Conservation (phyloP, 1,284 basidiomycete species). For the Fomitopsis betulina region DNA sequence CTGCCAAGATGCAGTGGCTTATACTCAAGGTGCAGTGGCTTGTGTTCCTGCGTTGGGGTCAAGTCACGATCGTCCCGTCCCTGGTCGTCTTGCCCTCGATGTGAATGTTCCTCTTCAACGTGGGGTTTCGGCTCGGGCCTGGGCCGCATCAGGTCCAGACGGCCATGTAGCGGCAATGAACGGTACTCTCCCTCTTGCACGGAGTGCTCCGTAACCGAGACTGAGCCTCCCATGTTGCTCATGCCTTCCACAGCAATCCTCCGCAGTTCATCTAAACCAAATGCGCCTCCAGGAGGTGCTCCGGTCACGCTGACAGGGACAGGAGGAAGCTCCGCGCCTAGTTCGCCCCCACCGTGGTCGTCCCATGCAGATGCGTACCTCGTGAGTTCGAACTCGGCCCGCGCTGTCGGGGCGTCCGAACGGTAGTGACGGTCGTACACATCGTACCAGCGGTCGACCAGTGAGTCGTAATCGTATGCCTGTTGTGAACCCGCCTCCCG, state of each 20-base stretch:
- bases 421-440: constrained; percentile 89
- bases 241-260: constrained; percentile 62
- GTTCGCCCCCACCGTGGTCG: constrained; percentile 25
- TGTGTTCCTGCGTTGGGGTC: constrained; percentile 20
- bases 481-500: constrained; percentile 18
- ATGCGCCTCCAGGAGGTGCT: constrained; percentile 25
- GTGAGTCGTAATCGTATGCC: constrained; percentile 69
- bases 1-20: constrained; percentile 11
- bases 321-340: constrained; percentile 26
- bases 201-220: constrained; percentile 3
- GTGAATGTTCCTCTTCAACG: neutral
- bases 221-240: constrained; percentile 13
- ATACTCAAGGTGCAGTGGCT: constrained; percentile 16
- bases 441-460: constrained; percentile 88
- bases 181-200: constrained; percentile 66
- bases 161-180: constrained; percentile 80
- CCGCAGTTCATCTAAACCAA: constrained; percentile 69
- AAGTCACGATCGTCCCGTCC: constrained; percentile 3
- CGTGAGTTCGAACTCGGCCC: constrained; percentile 58
- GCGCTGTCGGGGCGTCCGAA: constrained; percentile 35
- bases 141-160: constrained; percentile 79
- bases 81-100: neutral
- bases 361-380: constrained; percentile 78
- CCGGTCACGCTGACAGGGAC: constrained; percentile 13
- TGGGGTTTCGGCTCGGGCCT: constrained; percentile 30